These are phyloP conservation scores for Sarcocystis neurona DNA, from an alignment of 169 alveolate species.

Conservation along the genomic window DNA sequence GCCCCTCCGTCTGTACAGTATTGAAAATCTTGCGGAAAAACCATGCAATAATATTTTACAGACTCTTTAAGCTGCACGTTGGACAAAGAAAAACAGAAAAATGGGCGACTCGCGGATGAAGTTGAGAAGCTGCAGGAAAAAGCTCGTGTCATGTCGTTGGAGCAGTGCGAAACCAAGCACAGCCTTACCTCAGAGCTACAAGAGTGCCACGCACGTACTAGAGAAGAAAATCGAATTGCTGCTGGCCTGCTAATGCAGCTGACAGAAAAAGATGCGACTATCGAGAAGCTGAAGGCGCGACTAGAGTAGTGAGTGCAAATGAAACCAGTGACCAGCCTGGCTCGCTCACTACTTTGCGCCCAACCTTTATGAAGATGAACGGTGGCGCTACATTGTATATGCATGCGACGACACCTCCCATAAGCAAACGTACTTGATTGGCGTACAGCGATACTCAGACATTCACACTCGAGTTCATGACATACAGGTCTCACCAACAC, in stretches of 20 bases:
- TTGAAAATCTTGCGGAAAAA: not conserved
- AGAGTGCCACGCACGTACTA: conserved; percentile 6
- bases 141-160: conserved; percentile 11
- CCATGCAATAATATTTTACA: too few relatives aligned
- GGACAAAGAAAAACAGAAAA: not conserved
- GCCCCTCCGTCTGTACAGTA: not conserved
- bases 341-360: too few relatives aligned
- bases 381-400: too few relatives aligned
- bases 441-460: too few relatives aligned
- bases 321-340: too few relatives aligned
- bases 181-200: conserved; percentile 17
- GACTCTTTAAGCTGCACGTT: not conserved
- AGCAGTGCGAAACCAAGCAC: conserved; percentile 28
- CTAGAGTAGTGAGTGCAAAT: conserved; percentile 1
- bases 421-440: too few relatives aligned
- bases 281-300: not conserved
- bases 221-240: not conserved
- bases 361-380: too few relatives aligned
- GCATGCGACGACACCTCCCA: too few relatives aligned
- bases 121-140: not conserved
- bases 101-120: not conserved
- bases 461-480: too few relatives aligned
- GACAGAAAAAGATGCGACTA: not conserved
- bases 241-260: not conserved
- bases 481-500: too few relatives aligned